Percentiles rank a stretch among this genome's conserved stretches.
Evolutionary conservation across 352 stramenopile species (phyloP).

Genomic region (Phytophthora ramorum): DNA sequence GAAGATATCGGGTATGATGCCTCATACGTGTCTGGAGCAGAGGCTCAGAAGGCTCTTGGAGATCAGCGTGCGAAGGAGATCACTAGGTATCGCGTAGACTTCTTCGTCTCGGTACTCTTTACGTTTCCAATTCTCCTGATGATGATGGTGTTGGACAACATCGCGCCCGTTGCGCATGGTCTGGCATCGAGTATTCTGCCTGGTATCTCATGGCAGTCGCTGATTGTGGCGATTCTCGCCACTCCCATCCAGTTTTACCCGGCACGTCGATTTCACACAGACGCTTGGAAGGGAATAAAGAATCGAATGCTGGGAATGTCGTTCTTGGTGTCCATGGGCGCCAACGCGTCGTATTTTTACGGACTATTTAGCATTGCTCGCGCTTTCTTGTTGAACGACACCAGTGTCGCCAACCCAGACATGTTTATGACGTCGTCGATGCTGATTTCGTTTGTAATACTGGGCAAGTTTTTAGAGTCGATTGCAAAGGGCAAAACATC

Average conservation of each 20-base stretch:
- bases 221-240: conserved; percentile 84
- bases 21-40: conserved; percentile 64
- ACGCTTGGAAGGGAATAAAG: conserved; percentile 92
- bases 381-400: conserved; percentile 67
- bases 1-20: conserved; percentile 93
- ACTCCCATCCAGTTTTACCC: conserved; percentile 97
- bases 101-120: conserved; percentile 92
- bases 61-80: conserved; percentile 86
- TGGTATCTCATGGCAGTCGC: conserved; percentile 78
- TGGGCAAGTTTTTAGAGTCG: conserved; percentile 98
- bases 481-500: conserved; percentile 95
- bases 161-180: conserved; percentile 51
- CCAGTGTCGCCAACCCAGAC: conserved; percentile 72
- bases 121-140: conserved; percentile 95
- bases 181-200: conserved; percentile 63
- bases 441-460: conserved; percentile 98
- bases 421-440: conserved; percentile 99
- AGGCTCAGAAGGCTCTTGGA: conserved; percentile 83
- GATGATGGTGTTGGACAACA: conserved; percentile 91
- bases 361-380: conserved; percentile 90
- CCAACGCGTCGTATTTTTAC: conserved; percentile 97
- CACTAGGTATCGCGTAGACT: conserved; percentile 78
- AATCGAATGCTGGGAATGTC: conserved; percentile 96
- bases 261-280: conserved; percentile 94
- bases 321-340: conserved; percentile 97